A percentile compares a stretch with the other conserved stretches of the same genome.
These are phyloP conservation scores for Pseudogymnoascus sp. DNA, from an alignment of 2,329 filamentous ascomycete species.

Conservation along the genomic window DNA sequence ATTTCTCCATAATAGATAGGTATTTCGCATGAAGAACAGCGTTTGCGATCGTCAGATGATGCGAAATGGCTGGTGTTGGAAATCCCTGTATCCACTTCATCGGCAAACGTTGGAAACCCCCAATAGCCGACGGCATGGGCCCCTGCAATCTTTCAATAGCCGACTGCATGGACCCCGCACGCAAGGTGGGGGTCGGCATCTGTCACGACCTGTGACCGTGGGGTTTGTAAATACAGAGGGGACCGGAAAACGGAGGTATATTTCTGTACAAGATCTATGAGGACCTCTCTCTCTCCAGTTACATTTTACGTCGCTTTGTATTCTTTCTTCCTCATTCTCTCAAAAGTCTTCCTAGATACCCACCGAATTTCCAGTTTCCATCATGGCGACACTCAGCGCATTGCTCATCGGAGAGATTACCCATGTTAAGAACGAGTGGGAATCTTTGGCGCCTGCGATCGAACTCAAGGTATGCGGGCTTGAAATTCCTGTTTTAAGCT, in stretches of 20 bases:
- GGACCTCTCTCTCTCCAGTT: background rate
- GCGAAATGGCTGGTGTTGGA: background rate
- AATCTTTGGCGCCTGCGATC: conserved; percentile 11
- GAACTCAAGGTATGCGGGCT: conserved; percentile 6
- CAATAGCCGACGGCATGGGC: background rate
- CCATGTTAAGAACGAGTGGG: conserved; percentile 23
- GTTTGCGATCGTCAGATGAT: background rate
- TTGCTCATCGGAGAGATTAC: conserved; percentile 22
- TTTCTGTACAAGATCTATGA: background rate
- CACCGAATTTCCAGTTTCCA: background rate
- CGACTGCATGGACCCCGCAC: background rate
- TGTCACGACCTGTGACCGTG: background rate
- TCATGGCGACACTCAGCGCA: conserved; percentile 7
- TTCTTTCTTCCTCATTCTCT: background rate
- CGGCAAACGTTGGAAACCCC: background rate
- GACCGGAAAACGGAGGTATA: background rate
- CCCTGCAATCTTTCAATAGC: background rate
- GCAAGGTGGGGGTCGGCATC: background rate
- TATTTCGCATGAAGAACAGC: background rate
- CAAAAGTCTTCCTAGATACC: background rate
- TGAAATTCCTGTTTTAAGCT: background rate
- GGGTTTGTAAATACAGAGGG: background rate
- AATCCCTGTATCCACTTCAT: background rate
- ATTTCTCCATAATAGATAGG: background rate
- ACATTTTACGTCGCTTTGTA: background rate